phyloP scores from a whole-genome alignment of 2,329 filamentous ascomycete genomes.

The Penicillium janthinellum region DNA sequence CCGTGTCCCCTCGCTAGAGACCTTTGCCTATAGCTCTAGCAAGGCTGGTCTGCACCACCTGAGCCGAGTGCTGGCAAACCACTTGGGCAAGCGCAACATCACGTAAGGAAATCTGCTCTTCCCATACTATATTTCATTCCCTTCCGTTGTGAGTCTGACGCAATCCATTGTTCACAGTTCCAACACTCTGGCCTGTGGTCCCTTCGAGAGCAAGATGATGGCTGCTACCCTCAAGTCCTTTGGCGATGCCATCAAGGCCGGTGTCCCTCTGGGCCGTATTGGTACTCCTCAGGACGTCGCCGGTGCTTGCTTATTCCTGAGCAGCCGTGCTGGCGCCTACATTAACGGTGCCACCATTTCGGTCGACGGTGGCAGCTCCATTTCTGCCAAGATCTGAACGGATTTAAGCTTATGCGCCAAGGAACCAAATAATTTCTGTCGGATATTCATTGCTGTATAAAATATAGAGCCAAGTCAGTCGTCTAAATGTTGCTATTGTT shows the following conservation, averaged over 20 bases:
- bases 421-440: background rate
- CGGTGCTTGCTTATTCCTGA: slow-evolving; percentile 70
- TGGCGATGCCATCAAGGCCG: slow-evolving; percentile 51
- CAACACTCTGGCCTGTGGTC: slow-evolving; percentile 72
- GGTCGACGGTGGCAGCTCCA: slow-evolving; percentile 59
- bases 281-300: slow-evolving; percentile 70
- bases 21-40: slow-evolving; percentile 56
- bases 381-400: slow-evolving; percentile 44
- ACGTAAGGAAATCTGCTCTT: slow-evolving; percentile 45
- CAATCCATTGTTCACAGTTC: slow-evolving; percentile 37
- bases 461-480: background rate
- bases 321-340: slow-evolving; percentile 66
- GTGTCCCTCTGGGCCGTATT: slow-evolving; percentile 68
- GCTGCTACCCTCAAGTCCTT: slow-evolving; percentile 55
- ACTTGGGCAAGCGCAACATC: slow-evolving; percentile 55
- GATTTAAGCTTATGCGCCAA: background rate
- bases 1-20: slow-evolving; percentile 54
- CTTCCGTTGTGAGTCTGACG: background rate
- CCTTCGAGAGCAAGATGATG: slow-evolving; percentile 60
- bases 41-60: slow-evolving; percentile 58
- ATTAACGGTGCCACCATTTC: slow-evolving; percentile 67
- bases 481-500: background rate
- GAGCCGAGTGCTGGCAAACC: slow-evolving; percentile 53
- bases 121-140: background rate
- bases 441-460: slow-evolving; percentile 6